Evolutionary conservation across 768 basidiomycete genomes (phyloP), one percentile per base, ranked within the genome.

Genomic region (Tubosaeta sp.): DNA sequence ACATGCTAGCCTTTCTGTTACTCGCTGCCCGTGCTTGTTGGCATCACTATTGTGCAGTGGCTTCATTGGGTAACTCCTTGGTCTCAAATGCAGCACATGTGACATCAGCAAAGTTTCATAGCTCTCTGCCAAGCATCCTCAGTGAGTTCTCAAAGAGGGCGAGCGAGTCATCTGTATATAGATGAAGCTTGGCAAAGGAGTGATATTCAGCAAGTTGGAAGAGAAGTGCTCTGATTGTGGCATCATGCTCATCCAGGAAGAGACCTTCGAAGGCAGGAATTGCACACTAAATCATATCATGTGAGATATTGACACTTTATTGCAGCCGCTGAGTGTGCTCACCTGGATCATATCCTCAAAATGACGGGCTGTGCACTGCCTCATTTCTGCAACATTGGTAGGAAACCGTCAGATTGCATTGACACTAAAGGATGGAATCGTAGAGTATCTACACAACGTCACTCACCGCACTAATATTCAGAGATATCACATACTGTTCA

Each of bases 271-370:
- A 32, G 3, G 31, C 31, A 0, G 72, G 71, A 1, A 73, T 67
- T 0, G 57, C 16, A 31, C 71, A 73, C 71, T 73, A 46, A 2
- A 27, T 27, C 25, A 27, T 27, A n/a, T n/a, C n/a, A n/a, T n/a
- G n/a, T n/a, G n/a, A n/a, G n/a, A n/a, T n/a, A n/a, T n/a, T n/a
- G n/a, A n/a, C n/a, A n/a, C n/a, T n/a, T n/a, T n/a, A n/a, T n/a
- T n/a, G n/a, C n/a, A n/a, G n/a, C n/a, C n/a, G n/a, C 8, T 10
- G 14, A 32, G 2, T 4, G 13, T 6, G 7, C 34, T 16, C 7
- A 58, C 76, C 66, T 77, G 75, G 0, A 77, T 57, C 1, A 76
- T 50, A 38, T 78, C 73, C 44, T 77, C 72, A 46, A 71, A 77
- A 41, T 77, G 70, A 0, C 68, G 56, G 1, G 66, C 76, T 6